Conservation (phyloP, 2,329 filamentous ascomycete species). For the Colletotrichum melonis region DNA sequence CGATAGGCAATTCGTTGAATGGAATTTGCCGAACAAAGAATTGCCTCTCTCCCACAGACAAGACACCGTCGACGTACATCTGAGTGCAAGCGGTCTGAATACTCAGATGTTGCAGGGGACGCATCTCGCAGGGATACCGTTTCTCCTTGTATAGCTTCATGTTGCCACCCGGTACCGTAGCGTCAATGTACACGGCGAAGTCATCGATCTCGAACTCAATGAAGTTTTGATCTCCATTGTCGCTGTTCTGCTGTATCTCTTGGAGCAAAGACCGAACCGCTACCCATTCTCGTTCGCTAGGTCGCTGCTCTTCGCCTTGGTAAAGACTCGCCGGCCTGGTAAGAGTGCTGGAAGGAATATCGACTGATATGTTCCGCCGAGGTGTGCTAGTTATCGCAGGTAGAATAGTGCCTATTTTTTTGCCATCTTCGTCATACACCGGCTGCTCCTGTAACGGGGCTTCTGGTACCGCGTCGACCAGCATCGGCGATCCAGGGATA, state of each 20-base stretch:
- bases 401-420: not conserved
- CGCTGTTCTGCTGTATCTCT: conserved; percentile 7
- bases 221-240: conserved; percentile 42
- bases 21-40: conserved; percentile 66
- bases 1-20: conserved; percentile 72
- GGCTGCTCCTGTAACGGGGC: not conserved
- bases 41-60: conserved; percentile 55
- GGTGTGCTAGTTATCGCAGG: not conserved
- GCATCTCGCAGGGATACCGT: conserved; percentile 58
- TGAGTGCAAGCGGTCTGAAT: conserved; percentile 44
- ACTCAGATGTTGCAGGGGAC: conserved; percentile 64
- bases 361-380: not conserved
- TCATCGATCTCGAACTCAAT: conserved; percentile 65
- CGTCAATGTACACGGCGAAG: conserved; percentile 67
- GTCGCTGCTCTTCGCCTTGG: conserved; percentile 40
- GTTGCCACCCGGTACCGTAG: conserved; percentile 38
- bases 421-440: not conserved
- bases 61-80: conserved; percentile 70
- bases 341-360: conserved; percentile 26
- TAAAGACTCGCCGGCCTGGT: conserved; percentile 31
- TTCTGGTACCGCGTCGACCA: not conserved
- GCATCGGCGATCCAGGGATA: not conserved
- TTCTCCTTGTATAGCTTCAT: not conserved
- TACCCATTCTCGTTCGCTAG: conserved; percentile 41
- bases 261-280: conserved; percentile 47